These are phyloP conservation scores for Trichosporon ovoides DNA, from an alignment of 1,284 basidiomycete genomes.

Conservation along the genomic window DNA sequence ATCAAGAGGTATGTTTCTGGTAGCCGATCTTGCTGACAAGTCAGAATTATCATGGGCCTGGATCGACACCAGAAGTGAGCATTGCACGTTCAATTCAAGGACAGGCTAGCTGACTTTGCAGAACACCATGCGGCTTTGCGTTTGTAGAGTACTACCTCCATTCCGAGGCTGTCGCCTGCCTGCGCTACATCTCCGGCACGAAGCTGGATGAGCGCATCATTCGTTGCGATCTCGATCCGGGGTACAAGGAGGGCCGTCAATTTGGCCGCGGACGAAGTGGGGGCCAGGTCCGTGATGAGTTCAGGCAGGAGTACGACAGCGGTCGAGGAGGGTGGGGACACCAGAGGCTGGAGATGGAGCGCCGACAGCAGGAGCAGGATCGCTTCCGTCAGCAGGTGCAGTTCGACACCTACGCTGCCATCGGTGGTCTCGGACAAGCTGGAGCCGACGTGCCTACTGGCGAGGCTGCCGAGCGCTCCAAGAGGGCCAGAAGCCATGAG, in stretches of 20 bases:
- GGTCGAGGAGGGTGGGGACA: slow-evolving; percentile 93
- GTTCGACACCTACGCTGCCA: slow-evolving; percentile 78
- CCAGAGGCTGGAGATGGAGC: slow-evolving; percentile 50
- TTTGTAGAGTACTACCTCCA: slow-evolving; percentile 99
- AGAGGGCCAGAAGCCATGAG: slow-evolving; percentile 34
- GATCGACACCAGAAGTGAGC: slow-evolving; percentile 84
- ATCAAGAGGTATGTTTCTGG: slow-evolving; percentile 64
- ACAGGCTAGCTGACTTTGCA: slow-evolving; percentile 43
- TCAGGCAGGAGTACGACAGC: slow-evolving; percentile 93
- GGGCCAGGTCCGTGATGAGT: slow-evolving; percentile 93
- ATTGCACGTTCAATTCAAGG: neutral
- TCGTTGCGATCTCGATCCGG: slow-evolving; percentile 95
- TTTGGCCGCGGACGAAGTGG: slow-evolving; percentile 96
- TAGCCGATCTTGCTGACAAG: neutral
- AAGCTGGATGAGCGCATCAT: slow-evolving; percentile 99
- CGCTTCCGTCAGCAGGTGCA: slow-evolving; percentile 70
- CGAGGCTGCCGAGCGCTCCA: slow-evolving; percentile 25
- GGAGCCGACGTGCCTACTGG: slow-evolving; percentile 65
- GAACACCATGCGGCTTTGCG: slow-evolving; percentile 97
- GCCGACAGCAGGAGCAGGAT: slow-evolving; percentile 65
- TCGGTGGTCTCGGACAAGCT: slow-evolving; percentile 69
- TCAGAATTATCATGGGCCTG: slow-evolving; percentile 91
- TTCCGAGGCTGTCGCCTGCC: slow-evolving; percentile 82
- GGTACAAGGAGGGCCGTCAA: slow-evolving; percentile 93
- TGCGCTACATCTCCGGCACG: slow-evolving; percentile 92